A percentile compares a stretch with the other conserved stretches of the same genome.
These are phyloP conservation scores for Suhomyces anneliseae DNA, from an alignment of 1,139 yeast genomes.

Conservation along the genomic window DNA sequence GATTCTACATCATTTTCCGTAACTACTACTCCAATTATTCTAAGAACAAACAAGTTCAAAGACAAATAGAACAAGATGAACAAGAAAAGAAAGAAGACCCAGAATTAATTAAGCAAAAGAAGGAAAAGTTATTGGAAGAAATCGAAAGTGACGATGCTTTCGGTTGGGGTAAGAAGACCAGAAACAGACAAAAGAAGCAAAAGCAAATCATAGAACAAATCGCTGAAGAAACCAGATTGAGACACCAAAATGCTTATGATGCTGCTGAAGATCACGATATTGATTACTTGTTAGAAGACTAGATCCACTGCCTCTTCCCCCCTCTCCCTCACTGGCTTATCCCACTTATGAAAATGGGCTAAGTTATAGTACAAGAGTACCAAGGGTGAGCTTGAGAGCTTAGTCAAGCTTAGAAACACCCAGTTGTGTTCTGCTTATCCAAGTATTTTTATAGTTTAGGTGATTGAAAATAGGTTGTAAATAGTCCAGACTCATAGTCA, in stretches of 20 bases:
- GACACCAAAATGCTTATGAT: constrained; percentile 45
- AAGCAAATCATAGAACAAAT: constrained; percentile 53
- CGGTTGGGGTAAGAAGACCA: constrained; percentile 80
- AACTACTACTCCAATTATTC: constrained; percentile 42
- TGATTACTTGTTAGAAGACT: constrained; percentile 62
- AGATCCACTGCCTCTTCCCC: not conserved
- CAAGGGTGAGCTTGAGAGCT: too few relatives aligned
- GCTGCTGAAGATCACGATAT: constrained; percentile 70
- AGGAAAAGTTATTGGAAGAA: constrained; percentile 29
- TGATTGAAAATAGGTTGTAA: too few relatives aligned
- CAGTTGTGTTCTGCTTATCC: too few relatives aligned
- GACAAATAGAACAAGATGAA: constrained; percentile 51
- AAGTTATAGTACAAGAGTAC: too few relatives aligned
- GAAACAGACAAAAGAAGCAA: constrained; percentile 56
- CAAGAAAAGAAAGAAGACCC: constrained; percentile 36
- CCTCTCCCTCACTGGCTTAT: too few relatives aligned
- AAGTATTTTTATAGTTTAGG: too few relatives aligned
- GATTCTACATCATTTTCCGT: constrained; percentile 39
- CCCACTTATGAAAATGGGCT: too few relatives aligned
- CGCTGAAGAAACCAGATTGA: constrained; percentile 43
- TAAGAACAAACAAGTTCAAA: constrained; percentile 51
- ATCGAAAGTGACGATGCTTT: constrained; percentile 49
- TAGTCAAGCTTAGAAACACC: too few relatives aligned
- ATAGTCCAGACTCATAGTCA: too few relatives aligned
- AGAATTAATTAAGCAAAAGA: constrained; percentile 34